Percentiles rank a stretch among this genome's conserved stretches.
phyloP scores from a whole-genome alignment of 2,329 filamentous ascomycete genomes.

The Aspergillus jensenii region DNA sequence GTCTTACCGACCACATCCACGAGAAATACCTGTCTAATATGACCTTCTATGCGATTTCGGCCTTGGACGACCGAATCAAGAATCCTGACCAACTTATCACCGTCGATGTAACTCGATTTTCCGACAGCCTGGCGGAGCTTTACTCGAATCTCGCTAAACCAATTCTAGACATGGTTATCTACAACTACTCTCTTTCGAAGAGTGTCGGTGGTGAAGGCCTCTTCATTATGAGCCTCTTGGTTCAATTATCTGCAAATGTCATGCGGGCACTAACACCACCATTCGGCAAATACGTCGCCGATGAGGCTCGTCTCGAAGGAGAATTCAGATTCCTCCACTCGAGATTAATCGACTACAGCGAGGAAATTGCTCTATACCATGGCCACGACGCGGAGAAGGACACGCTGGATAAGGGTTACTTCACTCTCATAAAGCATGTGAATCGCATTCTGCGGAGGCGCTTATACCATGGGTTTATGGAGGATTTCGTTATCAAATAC shows the following conservation, averaged over 20 bases:
- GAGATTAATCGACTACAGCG: slow-evolving; percentile 89
- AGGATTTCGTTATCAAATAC: slow-evolving; percentile 99
- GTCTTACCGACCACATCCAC: slow-evolving; percentile 92
- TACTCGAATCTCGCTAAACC: slow-evolving; percentile 98
- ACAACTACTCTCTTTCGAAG: slow-evolving; percentile 89
- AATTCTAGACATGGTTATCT: slow-evolving; percentile 91
- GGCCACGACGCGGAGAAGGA: slow-evolving; percentile 95
- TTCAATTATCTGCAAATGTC: slow-evolving; percentile 86
- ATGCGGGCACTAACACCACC: slow-evolving; percentile 95
- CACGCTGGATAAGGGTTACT: slow-evolving; percentile 95
- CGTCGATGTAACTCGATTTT: slow-evolving; percentile 94
- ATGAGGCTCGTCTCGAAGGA: slow-evolving; percentile 90
- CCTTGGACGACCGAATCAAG: slow-evolving; percentile 95
- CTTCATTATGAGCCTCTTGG: slow-evolving; percentile 90
- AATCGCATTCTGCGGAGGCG: slow-evolving; percentile 88
- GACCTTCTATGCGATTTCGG: slow-evolving; percentile 95
- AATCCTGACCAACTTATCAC: slow-evolving; percentile 97
- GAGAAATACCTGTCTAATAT: slow-evolving; percentile 95
- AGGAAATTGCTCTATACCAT: slow-evolving; percentile 88
- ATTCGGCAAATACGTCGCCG: slow-evolving; percentile 95
- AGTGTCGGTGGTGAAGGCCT: slow-evolving; percentile 96
- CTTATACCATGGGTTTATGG: slow-evolving; percentile 98
- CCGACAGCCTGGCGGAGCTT: slow-evolving; percentile 87
- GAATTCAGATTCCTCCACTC: slow-evolving; percentile 97
- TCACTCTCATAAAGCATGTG: slow-evolving; percentile 98